These are phyloP conservation scores for Epichloe scottii DNA, from an alignment of 2,329 filamentous ascomycete species.

Conservation along the genomic window DNA sequence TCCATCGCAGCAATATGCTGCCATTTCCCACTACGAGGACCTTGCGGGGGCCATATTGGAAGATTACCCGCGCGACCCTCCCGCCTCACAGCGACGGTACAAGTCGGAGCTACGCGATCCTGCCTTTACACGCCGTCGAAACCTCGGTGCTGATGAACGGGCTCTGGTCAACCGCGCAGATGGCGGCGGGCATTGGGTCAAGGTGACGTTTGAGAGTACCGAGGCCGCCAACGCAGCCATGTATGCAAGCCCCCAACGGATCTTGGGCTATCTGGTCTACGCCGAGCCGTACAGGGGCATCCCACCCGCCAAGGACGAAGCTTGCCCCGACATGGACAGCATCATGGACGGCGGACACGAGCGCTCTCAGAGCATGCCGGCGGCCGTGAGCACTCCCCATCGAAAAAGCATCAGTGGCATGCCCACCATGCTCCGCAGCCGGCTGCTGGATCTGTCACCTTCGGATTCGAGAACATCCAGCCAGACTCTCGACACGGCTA, in stretches of 20 bases:
- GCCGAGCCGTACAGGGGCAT: constrained; percentile 58
- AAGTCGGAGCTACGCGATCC: constrained; percentile 63
- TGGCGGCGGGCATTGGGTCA: constrained; percentile 86
- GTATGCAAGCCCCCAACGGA: constrained; percentile 57
- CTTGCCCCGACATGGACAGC: constrained; percentile 41
- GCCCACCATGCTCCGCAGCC: constrained; percentile 24
- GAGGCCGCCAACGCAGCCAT: constrained; percentile 59
- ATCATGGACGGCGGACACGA: constrained; percentile 19
- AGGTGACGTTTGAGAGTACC: constrained; percentile 66
- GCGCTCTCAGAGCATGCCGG: constrained; percentile 26
- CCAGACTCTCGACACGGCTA: constrained; percentile 45
- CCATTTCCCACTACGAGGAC: constrained; percentile 77
- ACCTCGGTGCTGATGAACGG: constrained; percentile 60
- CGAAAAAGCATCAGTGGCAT: constrained; percentile 17
- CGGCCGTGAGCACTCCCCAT: constrained; percentile 14
- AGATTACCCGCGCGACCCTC: constrained; percentile 82
- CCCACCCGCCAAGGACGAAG: constrained; percentile 50
- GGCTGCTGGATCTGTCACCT: constrained; percentile 28
- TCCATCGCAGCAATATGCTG: constrained; percentile 62
- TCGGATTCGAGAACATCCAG: constrained; percentile 38
- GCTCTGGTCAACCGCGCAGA: constrained; percentile 69
- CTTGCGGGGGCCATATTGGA: constrained; percentile 82
- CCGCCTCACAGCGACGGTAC: constrained; percentile 55
- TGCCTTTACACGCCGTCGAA: constrained; percentile 51
- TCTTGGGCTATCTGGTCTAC: constrained; percentile 57